Base-by-base conservation (phyloP, 2,329 filamentous ascomycete genomes). In the Colletotrichum trifolii region DNA sequence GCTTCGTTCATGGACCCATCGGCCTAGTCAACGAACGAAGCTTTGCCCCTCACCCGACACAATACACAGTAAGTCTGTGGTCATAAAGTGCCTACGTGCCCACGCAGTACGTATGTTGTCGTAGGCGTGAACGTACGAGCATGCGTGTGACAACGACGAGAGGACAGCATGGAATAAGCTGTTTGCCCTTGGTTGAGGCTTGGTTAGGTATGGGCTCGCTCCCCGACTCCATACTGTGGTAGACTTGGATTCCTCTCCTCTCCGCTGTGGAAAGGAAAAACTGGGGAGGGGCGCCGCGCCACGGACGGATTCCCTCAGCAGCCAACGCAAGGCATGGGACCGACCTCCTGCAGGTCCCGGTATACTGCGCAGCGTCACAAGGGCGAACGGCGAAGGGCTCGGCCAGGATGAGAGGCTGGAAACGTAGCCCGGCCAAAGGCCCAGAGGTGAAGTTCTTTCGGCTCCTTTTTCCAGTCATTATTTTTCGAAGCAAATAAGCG, bases 311-410 rank as follows among this genome's bases (percentile, higher is more conserved):
- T 66, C 63, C 58, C 63, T 63, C 58, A 66, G 53, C 57, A 61
- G 58, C 52, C 46, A 62, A 62, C 58, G 52, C 47, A 50, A 61
- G 56, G 50, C 43, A 63, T 55, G 47, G 58, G 63, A 17, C 62
- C 58, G 47, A 53, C 58, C 53, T 56, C 46, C 63, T 66, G 58
- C 63, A 66, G 63, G 63, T 66, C 63, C 63, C 58, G 53, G 58
- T 47, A 63, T 62, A n/a, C n/a, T n/a, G n/a, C n/a, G n/a, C n/a
- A 63, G 63, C 47, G 63, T 66, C 63, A 57, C 53, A 52, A 47
- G 54, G 46, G n/a, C 50, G 15, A 62, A 61, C 33, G 57, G 52
- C 50, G 57, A 52, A 65, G 46, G 62, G 50, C 50, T 50, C 49
- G 50, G 61, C 61, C 49, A 64, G 15, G 45, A 34, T 47, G 48